Percentiles rank a stretch among this genome's conserved stretches.
These are phyloP conservation scores for Fusarium bactridioides DNA, from an alignment of 2,329 filamentous ascomycete species.

Conservation along the genomic window DNA sequence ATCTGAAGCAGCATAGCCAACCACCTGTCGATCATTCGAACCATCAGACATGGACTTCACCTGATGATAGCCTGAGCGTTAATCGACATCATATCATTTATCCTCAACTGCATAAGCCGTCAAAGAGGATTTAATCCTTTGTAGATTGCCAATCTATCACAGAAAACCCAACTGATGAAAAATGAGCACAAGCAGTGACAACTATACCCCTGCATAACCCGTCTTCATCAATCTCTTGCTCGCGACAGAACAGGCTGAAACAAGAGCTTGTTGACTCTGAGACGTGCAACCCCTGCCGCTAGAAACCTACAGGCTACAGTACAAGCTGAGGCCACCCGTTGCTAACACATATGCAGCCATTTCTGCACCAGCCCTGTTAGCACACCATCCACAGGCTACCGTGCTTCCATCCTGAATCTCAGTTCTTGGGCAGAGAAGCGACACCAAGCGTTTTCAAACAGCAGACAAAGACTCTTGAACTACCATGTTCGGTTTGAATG, in stretches of 20 bases:
- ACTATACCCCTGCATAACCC: slow-evolving; percentile 24
- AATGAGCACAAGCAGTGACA: background rate
- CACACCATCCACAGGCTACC: slow-evolving; percentile 7
- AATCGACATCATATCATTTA: background rate
- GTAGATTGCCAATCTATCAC: slow-evolving; percentile 24
- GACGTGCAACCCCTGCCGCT: slow-evolving; percentile 20
- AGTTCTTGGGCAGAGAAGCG: background rate
- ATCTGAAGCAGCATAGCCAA: slow-evolving; percentile 6
- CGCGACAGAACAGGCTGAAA: slow-evolving; percentile 35
- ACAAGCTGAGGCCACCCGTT: background rate
- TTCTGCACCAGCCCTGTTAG: slow-evolving; percentile 20
- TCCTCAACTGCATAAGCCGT: slow-evolving; percentile 6
- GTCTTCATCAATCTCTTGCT: slow-evolving; percentile 22
- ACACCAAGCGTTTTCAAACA: slow-evolving; percentile 6
- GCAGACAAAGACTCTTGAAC: background rate
- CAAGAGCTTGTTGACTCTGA: slow-evolving; percentile 22
- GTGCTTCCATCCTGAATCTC: slow-evolving; percentile 12
- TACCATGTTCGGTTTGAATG: background rate
- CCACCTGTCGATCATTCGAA: slow-evolving; percentile 13
- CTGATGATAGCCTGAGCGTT: background rate
- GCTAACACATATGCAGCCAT: slow-evolving; percentile 21
- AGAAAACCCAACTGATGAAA: slow-evolving; percentile 1
- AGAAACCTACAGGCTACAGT: background rate
- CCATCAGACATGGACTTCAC: background rate
- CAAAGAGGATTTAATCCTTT: slow-evolving; percentile 5